Base-by-base conservation (phyloP, 176 grass and related monocot genomes). In the Musa troglodytarum region DNA sequence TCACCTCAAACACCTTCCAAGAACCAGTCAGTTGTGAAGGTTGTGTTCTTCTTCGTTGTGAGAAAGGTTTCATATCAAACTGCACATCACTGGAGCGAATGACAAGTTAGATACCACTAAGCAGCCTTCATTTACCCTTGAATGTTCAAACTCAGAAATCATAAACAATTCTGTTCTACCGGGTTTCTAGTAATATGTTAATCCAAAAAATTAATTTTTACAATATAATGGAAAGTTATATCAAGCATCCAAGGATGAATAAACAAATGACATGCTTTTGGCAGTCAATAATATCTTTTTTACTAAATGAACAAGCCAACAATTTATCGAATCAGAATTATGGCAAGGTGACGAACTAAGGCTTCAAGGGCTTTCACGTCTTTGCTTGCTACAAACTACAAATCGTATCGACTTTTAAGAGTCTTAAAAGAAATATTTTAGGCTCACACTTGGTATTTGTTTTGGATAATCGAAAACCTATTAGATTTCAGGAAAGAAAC, bases 1-100 rank as follows among this genome's bases (percentile, higher is more conserved):
- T 89, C 50, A 99, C 78, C 83, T 99, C 95, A 53, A 91, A 99
- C 56, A 99, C 88, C 81, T 99, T 99, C 95, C 95, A 99, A 52
- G 86, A 89, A 21, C 95, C 90, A 51, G 71, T 86, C 54, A 99
- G 84, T 76, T 99, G 88, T 72, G 86, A 98, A 79, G 90, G 84
- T 74, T 85, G 77, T 52, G 82, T 87, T 50, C 88, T 84, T 70
- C 78, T 92, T 85, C 95, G 91, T 82, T 94, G 86, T 54, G 95
- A 99, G 70, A 99, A 77, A 17, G 78, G 84, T 81, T 86, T 86
- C 49, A 93, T 21, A 15, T 93, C 83, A 73, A 89, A 84, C 71
- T 76, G 73, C 13, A 79, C 68, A 81, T 84, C 74, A 16, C 95
- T 99, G 84, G 8, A 3, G 53, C 10, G 12, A 50, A 28, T 11